phyloP scores from a whole-genome alignment of 1,284 basidiomycete species.

The Leccinum variabile region DNA sequence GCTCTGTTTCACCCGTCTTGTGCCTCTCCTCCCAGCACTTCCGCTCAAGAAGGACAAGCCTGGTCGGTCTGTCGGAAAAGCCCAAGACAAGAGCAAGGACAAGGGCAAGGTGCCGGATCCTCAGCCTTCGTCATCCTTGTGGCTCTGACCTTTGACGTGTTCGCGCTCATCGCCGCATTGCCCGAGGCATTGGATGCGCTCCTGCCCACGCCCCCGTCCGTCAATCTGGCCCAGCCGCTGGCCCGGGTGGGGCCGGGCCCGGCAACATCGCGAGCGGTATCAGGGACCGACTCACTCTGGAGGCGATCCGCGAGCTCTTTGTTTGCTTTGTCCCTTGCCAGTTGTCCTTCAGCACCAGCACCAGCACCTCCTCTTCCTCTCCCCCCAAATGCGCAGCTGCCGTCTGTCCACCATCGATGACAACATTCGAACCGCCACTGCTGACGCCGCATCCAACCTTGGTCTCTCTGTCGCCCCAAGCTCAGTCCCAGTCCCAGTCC shows the following conservation, averaged over 20 bases:
- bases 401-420: background rate
- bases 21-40: too few relatives aligned
- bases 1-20: too few relatives aligned
- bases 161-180: too few relatives aligned
- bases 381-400: background rate
- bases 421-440: background rate
- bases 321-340: background rate
- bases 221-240: too few relatives aligned
- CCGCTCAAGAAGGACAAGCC: too few relatives aligned
- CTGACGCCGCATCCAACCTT: background rate
- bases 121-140: too few relatives aligned
- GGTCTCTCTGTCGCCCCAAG: background rate
- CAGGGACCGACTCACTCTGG: conserved; percentile 26
- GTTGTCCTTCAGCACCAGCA: background rate
- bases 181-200: too few relatives aligned
- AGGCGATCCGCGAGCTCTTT: conserved; percentile 30
- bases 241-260: background rate
- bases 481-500: background rate
- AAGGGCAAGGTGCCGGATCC: too few relatives aligned
- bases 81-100: too few relatives aligned
- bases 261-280: conserved; percentile 13
- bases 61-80: too few relatives aligned
- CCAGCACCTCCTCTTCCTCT: background rate
- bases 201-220: too few relatives aligned
- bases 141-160: too few relatives aligned